Conservation (phyloP, 2,329 filamentous ascomycete species). For the Paracorniculantispora psalliotae region DNA sequence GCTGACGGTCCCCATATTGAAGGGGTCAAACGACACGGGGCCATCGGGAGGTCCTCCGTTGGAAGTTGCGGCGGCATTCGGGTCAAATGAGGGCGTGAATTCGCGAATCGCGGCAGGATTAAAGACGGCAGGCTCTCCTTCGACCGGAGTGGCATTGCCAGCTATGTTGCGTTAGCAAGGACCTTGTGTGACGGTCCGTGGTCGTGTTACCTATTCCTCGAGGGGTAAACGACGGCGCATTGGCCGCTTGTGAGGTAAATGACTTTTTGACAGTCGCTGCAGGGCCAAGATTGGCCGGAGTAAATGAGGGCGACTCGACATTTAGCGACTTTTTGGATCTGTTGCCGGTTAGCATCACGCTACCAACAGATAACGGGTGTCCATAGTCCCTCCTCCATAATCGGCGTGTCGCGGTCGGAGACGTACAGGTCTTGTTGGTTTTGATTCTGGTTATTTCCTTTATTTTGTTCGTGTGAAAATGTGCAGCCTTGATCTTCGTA, state of each 20-base stretch:
- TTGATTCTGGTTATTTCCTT: conserved; percentile 32
- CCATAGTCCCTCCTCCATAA: too few relatives aligned
- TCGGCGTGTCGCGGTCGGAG: background rate
- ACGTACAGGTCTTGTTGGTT: conserved; percentile 16
- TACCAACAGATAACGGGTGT: conserved; percentile 31
- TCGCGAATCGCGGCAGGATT: conserved; percentile 55
- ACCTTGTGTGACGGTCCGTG: background rate
- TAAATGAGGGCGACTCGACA: conserved; percentile 95
- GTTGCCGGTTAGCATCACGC: conserved; percentile 35
- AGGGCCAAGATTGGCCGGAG: conserved; percentile 54
- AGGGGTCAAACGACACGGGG: conserved; percentile 53
- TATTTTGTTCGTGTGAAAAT: conserved; percentile 80
- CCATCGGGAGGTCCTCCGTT: conserved; percentile 47
- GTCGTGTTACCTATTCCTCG: conserved; percentile 47
- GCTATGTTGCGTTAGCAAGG: background rate
- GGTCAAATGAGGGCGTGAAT: conserved; percentile 55
- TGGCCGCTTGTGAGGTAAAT: conserved; percentile 87
- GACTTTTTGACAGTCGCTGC: conserved; percentile 60
- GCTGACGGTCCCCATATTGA: conserved; percentile 52
- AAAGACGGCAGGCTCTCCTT: conserved; percentile 42
- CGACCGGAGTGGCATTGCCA: conserved; percentile 32
- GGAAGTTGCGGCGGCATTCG: conserved; percentile 30
- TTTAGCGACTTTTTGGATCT: conserved; percentile 74
- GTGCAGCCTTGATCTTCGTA: conserved; percentile 88
- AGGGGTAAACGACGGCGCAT: conserved; percentile 79